These are phyloP conservation scores for Camillea tinctor DNA, from an alignment of 2,329 filamentous ascomycete genomes.

Conservation along the genomic window DNA sequence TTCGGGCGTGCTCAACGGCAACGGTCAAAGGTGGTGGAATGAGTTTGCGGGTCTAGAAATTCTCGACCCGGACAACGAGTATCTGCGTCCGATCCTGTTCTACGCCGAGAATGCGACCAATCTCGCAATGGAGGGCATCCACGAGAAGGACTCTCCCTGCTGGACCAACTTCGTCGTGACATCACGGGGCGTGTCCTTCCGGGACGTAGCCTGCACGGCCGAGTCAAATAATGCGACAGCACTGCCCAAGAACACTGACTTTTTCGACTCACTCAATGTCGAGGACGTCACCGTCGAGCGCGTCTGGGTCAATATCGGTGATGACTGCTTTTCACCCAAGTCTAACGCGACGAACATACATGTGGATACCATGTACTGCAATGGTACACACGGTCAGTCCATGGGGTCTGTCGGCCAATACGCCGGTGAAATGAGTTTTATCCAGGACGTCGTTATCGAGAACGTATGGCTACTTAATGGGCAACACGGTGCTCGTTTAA, in stretches of 20 bases:
- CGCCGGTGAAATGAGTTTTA: constrained; percentile 50
- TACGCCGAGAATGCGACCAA: constrained; percentile 61
- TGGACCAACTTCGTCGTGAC: constrained; percentile 64
- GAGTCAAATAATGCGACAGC: constrained; percentile 44
- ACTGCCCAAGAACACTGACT: constrained; percentile 60
- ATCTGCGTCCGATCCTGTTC: constrained; percentile 59
- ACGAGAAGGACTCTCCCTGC: constrained; percentile 59
- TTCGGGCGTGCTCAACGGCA: constrained; percentile 54
- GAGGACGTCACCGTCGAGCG: constrained; percentile 51
- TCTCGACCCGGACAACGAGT: constrained; percentile 52
- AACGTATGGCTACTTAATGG: constrained; percentile 55
- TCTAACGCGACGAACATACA: constrained; percentile 57
- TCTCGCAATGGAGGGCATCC: constrained; percentile 55
- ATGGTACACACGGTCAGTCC: constrained; percentile 56
- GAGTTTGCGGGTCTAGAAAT: constrained; percentile 44
- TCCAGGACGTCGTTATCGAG: constrained; percentile 57
- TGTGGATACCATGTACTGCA: constrained; percentile 60
- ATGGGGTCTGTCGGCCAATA: constrained; percentile 62
- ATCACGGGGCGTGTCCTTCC: constrained; percentile 52
- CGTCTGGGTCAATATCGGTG: constrained; percentile 52
- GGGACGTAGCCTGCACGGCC: constrained; percentile 54
- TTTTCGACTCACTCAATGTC: constrained; percentile 60
- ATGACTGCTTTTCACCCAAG: constrained; percentile 62
- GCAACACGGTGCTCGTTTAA: constrained; percentile 56
- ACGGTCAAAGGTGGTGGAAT: constrained; percentile 47